These are phyloP conservation scores for Exophiala oligosperma DNA, from an alignment of 2,329 filamentous ascomycete species.

Conservation along the genomic window DNA sequence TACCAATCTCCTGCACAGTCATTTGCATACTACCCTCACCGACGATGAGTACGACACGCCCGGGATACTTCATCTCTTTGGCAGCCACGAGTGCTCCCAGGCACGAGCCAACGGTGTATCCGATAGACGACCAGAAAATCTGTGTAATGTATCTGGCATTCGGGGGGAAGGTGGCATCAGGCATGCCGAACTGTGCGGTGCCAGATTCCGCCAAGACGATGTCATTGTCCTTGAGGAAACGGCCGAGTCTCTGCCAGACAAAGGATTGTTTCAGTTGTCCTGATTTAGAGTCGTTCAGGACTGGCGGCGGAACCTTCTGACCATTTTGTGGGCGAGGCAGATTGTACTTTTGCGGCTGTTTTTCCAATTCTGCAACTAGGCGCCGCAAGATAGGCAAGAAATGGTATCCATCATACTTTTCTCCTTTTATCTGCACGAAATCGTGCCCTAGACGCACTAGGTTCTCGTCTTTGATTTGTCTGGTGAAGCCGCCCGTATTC, in stretches of 20 bases:
- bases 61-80: slow-evolving; percentile 25
- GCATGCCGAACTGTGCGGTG: slow-evolving; percentile 30
- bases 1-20: slow-evolving; percentile 32
- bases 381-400: slow-evolving; percentile 28
- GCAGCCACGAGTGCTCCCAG: slow-evolving; percentile 29
- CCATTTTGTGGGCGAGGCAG: slow-evolving; percentile 10
- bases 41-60: slow-evolving; percentile 29
- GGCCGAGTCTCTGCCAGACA: slow-evolving; percentile 21
- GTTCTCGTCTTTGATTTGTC: slow-evolving; percentile 37
- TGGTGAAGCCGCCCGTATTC: slow-evolving; percentile 44
- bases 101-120: slow-evolving; percentile 30
- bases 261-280: slow-evolving; percentile 20
- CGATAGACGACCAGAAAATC: slow-evolving; percentile 31
- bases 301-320: slow-evolving; percentile 10
- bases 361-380: slow-evolving; percentile 16
- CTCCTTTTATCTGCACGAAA: slow-evolving; percentile 12
- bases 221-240: slow-evolving; percentile 24
- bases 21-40: slow-evolving; percentile 33
- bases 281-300: slow-evolving; percentile 24
- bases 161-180: slow-evolving; percentile 26
- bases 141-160: slow-evolving; percentile 29
- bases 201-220: slow-evolving; percentile 31
- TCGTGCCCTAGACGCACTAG: slow-evolving; percentile 36
- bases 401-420: slow-evolving; percentile 30
- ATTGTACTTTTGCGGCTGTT: slow-evolving; percentile 16